Evolutionary conservation across 495 filamentous ascomycete species (phyloP).

Genomic region (Penicillium diatomitis): DNA sequence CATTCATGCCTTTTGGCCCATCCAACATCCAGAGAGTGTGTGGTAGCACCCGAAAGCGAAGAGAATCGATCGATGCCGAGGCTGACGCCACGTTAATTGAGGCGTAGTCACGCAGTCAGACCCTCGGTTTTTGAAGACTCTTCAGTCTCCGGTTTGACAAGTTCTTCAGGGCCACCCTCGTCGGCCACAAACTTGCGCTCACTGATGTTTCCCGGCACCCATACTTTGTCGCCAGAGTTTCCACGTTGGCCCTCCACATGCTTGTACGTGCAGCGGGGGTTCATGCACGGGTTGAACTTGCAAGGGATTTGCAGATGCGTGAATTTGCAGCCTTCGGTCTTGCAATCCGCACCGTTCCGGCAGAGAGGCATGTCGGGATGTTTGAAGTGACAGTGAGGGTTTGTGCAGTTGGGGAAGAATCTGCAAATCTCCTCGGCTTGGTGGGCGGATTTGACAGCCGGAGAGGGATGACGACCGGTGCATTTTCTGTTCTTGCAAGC

Average conservation of each 20-base stretch:
- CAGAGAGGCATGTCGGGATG: conserved; percentile 77
- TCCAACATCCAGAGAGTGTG: too few relatives aligned
- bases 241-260: conserved; percentile 82
- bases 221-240: conserved; percentile 81
- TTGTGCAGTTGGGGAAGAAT: conserved; percentile 91
- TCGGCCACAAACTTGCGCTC: conserved; percentile 88
- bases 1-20: too few relatives aligned
- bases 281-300: conserved; percentile 87
- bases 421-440: conserved; percentile 82
- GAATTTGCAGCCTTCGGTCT: conserved; percentile 76
- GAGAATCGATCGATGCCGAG: too few relatives aligned
- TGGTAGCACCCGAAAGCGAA: too few relatives aligned
- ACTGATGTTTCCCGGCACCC: conserved; percentile 65
- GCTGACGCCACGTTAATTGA: conserved; percentile 3
- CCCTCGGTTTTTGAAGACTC: conserved; percentile 27
- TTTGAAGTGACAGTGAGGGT: conserved; percentile 74
- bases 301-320: conserved; percentile 74
- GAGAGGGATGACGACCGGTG: conserved; percentile 83
- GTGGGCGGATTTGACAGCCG: conserved; percentile 65
- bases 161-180: conserved; percentile 56
- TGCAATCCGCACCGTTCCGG: conserved; percentile 89
- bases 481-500: conserved; percentile 96
- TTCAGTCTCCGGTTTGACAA: conserved; percentile 60
- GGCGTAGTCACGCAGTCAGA: conserved; percentile 29
- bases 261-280: conserved; percentile 75